Percentiles rank a stretch among this genome's conserved stretches.
These are phyloP conservation scores for Arthrobotrys entomopaga DNA, from an alignment of 2,329 filamentous ascomycete genomes.

Conservation along the genomic window DNA sequence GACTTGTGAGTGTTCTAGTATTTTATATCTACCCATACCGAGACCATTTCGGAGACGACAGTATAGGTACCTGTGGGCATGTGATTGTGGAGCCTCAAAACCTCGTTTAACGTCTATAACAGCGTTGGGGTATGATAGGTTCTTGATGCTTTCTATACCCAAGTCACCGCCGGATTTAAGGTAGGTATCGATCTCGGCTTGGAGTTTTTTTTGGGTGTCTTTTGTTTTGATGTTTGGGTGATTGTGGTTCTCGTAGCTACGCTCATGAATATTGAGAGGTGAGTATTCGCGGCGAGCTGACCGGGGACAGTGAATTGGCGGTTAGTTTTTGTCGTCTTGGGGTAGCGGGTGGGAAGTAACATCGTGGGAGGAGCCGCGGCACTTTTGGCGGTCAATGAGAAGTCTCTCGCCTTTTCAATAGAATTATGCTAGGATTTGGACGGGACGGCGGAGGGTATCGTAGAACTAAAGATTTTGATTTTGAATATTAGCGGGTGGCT, in stretches of 20 bases:
- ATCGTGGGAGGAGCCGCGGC: slow-evolving; percentile 18
- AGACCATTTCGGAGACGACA: slow-evolving; percentile 64
- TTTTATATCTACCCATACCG: slow-evolving; percentile 63
- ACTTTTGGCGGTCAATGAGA: slow-evolving; percentile 40
- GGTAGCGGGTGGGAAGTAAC: slow-evolving; percentile 44
- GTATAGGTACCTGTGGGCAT: slow-evolving; percentile 67
- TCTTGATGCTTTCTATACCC: slow-evolving; percentile 33
- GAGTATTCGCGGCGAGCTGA: slow-evolving; percentile 48
- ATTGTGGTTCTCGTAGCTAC: slow-evolving; percentile 23
- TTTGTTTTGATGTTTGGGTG: slow-evolving; percentile 39
- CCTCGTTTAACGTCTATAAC: slow-evolving; percentile 70
- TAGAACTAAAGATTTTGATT: slow-evolving; percentile 26
- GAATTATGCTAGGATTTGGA: slow-evolving; percentile 41
- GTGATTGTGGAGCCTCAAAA: slow-evolving; percentile 66
- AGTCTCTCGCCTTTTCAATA: slow-evolving; percentile 34
- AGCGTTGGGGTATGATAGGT: slow-evolving; percentile 67
- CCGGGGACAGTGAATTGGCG: slow-evolving; percentile 38
- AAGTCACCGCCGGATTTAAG: slow-evolving; percentile 36
- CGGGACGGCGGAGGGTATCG: slow-evolving; percentile 37
- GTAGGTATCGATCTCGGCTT: slow-evolving; percentile 35
- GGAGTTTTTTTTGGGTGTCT: slow-evolving; percentile 31
- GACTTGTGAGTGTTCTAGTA: slow-evolving; percentile 64
- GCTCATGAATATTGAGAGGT: slow-evolving; percentile 33
- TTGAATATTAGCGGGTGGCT: not conserved
- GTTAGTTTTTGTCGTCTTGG: slow-evolving; percentile 37